Base-by-base conservation (phyloP, 2,329 filamentous ascomycete genomes). In the Biscogniauxia mediterranea region DNA sequence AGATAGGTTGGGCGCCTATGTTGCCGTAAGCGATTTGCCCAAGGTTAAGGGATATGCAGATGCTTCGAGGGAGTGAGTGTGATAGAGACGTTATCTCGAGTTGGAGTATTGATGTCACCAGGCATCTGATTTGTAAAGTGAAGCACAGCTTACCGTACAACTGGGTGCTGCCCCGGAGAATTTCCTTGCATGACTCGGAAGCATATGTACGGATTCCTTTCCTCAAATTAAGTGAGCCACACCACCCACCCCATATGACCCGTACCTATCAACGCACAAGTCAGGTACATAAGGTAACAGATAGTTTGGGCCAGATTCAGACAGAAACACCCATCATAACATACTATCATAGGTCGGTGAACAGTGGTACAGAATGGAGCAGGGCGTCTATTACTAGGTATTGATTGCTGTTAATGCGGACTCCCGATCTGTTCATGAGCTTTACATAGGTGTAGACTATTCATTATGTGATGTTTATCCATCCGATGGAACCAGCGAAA, bases 141-240 rank as follows among this genome's bases (percentile, higher is more conserved):
- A 46, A 46, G 17, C 38, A 15, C 17, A 46, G 28, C 38, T n/a
- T 50, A 21, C 32, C 49, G 15, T 17, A 20, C 38, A 23, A 42
- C 25, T 55, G 52, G 52, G 20, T 55, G 56, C 54, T 17, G 49
- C 56, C 56, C 11, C 56, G 56, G 57, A 55, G 57, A 59, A 54
- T 59, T 55, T 59, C 54, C 26, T 55, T 52, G 52, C 57, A 25
- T 59, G 57, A 42, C 52, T 55, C 13, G 21, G 23, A 28, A n/a
- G 28, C 23, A 46, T 19, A n/a, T 23, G 32, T 56, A 46, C 38
- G 38, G 15, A 46, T 46, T 46, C 38, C 38, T 46, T 2, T 32
- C 28, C 28, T n/a, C 13, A 46, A 46, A 46, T 46, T n/a, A 46
- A 46, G 38, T 46, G 38, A 46, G 38, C 15, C 15, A n/a, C 38